phyloP scores from a whole-genome alignment of 495 filamentous ascomycete species.

The Immersiella caudata region DNA sequence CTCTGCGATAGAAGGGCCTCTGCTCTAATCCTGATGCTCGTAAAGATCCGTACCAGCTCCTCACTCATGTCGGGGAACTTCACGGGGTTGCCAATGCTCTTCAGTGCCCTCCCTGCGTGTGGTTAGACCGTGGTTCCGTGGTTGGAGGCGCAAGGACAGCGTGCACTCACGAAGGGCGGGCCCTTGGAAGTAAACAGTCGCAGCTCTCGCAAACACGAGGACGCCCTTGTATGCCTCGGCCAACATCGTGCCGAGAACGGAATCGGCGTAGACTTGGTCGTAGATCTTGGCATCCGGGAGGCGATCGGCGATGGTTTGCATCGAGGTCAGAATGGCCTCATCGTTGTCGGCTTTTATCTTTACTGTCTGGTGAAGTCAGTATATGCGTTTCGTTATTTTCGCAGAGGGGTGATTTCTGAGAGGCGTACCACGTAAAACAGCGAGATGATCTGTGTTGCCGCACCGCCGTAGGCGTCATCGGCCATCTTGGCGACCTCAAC shows the following conservation, averaged over 20 bases:
- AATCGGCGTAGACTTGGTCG: slow-evolving; percentile 13
- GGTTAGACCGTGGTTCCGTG: not conserved
- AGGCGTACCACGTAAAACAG: slow-evolving; percentile 15
- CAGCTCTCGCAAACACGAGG: slow-evolving; percentile 9
- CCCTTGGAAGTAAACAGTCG: slow-evolving; percentile 16
- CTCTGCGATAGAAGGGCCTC: slow-evolving; percentile 17
- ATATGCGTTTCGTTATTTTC: no score
- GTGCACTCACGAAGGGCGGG: slow-evolving; percentile 9
- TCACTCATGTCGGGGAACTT: slow-evolving; percentile 11
- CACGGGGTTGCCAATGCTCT: slow-evolving; percentile 13
- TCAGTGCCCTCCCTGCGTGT: slow-evolving; percentile 1
- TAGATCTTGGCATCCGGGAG: slow-evolving; percentile 16
- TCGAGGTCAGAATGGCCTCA: slow-evolving; percentile 10
- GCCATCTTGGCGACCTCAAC: slow-evolving; percentile 13
- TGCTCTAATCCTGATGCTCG: not conserved
- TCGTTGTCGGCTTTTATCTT: slow-evolving; percentile 19
- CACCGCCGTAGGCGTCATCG: slow-evolving; percentile 13
- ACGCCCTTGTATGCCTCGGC: not conserved
- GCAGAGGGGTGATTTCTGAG: no score
- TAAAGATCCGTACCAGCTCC: not conserved
- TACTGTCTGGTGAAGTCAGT: not conserved
- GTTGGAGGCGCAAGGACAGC: no score
- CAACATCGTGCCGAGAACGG: slow-evolving; percentile 8
- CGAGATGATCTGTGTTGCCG: slow-evolving; percentile 11
- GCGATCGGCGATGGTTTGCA: slow-evolving; percentile 10